Percentiles rank a stretch among this genome's conserved stretches.
Evolutionary conservation across 2,329 filamentous ascomycete genomes (phyloP).

Genomic region (Paecilomyces dactylethromorphus): DNA sequence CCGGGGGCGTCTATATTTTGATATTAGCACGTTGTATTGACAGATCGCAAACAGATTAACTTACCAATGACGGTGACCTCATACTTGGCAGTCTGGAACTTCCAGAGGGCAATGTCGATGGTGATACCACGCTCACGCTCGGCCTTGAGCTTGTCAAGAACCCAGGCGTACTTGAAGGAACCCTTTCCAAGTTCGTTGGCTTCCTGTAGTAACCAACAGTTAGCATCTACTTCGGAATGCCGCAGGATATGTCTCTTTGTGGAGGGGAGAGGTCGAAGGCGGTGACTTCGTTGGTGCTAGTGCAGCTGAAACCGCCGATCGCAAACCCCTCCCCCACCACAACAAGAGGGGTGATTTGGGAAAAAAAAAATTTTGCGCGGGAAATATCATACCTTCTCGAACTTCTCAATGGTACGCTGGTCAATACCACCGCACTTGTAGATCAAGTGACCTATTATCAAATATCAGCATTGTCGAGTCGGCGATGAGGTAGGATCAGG

Average conservation of each 20-base stretch:
- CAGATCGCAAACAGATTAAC: slow-evolving; percentile 22
- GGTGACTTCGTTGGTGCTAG: background rate
- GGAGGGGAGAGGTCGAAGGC: background rate
- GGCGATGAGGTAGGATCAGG: slow-evolving; percentile 17
- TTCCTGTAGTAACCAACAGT: slow-evolving; percentile 57
- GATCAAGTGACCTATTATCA: slow-evolving; percentile 77
- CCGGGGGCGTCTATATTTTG: slow-evolving; percentile 72
- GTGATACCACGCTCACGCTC: slow-evolving; percentile 99
- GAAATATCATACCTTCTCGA: slow-evolving; percentile 83
- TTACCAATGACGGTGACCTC: slow-evolving; percentile 94
- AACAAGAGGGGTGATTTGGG: slow-evolving; percentile 16
- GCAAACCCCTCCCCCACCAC: slow-evolving; percentile 20
- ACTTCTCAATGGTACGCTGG: slow-evolving; percentile 99
- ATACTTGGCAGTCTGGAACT: slow-evolving; percentile 99
- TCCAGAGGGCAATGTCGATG: slow-evolving; percentile 99
- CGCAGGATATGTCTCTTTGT: background rate
- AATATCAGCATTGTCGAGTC: slow-evolving; percentile 22
- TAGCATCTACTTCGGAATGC: slow-evolving; percentile 5
- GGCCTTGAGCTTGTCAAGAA: slow-evolving; percentile 99
- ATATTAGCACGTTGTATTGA: slow-evolving; percentile 8
- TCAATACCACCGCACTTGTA: slow-evolving; percentile 99
- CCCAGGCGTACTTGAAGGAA: slow-evolving; percentile 99
- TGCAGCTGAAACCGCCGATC: background rate
- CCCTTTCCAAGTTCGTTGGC: slow-evolving; percentile 98
- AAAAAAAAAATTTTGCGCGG: slow-evolving; percentile 5